Conservation (phyloP, 78 protist genomes). For the Pigoraptor vietnamica region DNA sequence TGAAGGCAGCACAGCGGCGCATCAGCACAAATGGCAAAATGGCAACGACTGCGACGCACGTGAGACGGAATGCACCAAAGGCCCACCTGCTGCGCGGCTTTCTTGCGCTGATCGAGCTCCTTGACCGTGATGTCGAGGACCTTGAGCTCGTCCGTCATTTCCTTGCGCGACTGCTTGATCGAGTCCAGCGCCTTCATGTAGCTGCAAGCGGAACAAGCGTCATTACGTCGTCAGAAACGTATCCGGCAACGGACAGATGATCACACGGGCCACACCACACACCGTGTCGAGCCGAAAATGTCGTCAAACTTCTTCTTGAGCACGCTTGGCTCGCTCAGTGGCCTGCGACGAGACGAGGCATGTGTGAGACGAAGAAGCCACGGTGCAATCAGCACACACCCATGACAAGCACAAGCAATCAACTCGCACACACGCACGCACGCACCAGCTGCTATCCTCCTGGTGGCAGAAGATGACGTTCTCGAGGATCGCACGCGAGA, state of each 20-base stretch:
- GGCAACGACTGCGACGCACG: no score
- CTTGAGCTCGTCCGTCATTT: not conserved
- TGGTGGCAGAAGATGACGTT: constrained; percentile 98
- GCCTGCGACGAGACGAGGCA: constrained; percentile 18
- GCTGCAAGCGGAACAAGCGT: not conserved
- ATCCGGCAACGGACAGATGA: no score
- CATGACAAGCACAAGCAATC: no score
- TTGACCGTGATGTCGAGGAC: not conserved
- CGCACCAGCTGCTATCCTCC: constrained; percentile 94
- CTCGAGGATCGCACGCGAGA: constrained; percentile 85
- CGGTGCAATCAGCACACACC: no score
- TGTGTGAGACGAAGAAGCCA: no score
- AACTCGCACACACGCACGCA: no score
- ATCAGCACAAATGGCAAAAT: no score
- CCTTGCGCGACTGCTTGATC: not conserved
- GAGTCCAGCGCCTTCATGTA: constrained; percentile 10
- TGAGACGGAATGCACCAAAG: not conserved
- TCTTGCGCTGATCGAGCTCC: not conserved
- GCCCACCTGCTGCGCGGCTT: not conserved
- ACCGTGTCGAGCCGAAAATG: constrained; percentile 85
- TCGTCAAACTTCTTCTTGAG: constrained; percentile 93
- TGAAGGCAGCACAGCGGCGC: not conserved
- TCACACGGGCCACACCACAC: no score
- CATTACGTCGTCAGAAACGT: no score
- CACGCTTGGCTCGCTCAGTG: constrained; percentile 58